Conservation (phyloP, 2,329 filamentous ascomycete species). For the Tolypocladium cylindrosporum region DNA sequence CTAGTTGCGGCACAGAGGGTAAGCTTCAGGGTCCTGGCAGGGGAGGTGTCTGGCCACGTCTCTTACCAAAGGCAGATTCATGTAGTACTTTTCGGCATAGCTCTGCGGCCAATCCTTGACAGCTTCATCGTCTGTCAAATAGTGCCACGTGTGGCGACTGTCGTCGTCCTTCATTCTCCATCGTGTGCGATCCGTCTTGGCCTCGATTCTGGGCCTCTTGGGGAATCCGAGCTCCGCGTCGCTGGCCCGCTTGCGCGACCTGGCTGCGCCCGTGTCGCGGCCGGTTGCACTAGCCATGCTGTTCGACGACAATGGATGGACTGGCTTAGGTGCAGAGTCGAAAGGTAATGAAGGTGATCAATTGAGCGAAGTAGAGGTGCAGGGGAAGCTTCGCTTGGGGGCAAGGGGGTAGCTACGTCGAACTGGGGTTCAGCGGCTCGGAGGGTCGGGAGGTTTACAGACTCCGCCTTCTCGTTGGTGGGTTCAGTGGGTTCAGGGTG, state of each 20-base stretch:
- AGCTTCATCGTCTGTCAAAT: conserved; percentile 65
- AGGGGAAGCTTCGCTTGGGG: not conserved
- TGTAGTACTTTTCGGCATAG: conserved; percentile 77
- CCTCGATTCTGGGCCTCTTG: conserved; percentile 37
- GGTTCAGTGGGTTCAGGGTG: not conserved
- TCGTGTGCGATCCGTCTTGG: conserved; percentile 65
- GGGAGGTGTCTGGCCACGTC: not conserved
- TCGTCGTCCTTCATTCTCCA: conserved; percentile 80
- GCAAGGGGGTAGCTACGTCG: not conserved
- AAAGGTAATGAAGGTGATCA: not conserved
- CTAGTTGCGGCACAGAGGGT: conserved; percentile 31
- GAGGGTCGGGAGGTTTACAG: not conserved
- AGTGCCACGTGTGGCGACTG: conserved; percentile 90
- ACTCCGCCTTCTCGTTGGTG: not conserved
- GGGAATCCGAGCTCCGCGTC: conserved; percentile 27
- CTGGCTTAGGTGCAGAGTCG: not conserved
- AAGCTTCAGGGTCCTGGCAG: not conserved
- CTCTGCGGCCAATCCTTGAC: conserved; percentile 74
- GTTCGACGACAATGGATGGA: not conserved
- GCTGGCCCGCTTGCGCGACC: conserved; percentile 32
- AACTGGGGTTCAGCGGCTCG: not conserved
- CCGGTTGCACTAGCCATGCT: conserved; percentile 20
- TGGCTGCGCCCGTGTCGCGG: conserved; percentile 17
- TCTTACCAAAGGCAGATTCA: conserved; percentile 67
- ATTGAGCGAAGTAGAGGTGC: not conserved